phyloP scores from a whole-genome alignment of 345 rosid genomes.

The Camelina sativa region DNA sequence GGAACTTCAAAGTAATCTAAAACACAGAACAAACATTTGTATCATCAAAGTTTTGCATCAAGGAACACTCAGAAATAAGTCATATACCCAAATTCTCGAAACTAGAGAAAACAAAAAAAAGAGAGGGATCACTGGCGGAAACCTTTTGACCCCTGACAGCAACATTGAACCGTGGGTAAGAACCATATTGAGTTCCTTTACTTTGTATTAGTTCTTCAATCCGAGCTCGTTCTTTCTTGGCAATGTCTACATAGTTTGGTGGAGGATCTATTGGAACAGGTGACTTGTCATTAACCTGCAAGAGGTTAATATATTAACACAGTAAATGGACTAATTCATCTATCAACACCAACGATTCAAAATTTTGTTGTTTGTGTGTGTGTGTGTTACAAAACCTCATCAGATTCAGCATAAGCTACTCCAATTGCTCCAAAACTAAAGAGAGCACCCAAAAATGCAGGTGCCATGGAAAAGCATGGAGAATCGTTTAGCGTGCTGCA shows the following conservation, averaged over 20 bases:
- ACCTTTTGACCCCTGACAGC: constrained; percentile 96
- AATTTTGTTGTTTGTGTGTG: background rate
- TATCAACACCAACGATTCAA: background rate
- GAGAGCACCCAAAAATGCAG: constrained; percentile 59
- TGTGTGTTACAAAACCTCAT: constrained; percentile 53
- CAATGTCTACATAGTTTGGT: constrained; percentile 56
- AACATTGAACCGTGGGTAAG: constrained; percentile 72
- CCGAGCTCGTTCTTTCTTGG: constrained; percentile 71
- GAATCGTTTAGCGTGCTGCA: constrained; percentile 31
- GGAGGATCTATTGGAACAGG: constrained; percentile 55
- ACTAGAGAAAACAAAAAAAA: background rate
- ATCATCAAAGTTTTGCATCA: background rate
- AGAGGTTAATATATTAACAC: constrained; percentile 21
- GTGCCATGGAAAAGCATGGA: constrained; percentile 39
- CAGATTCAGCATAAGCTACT: constrained; percentile 70
- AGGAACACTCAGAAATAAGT: background rate
- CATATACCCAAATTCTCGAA: background rate
- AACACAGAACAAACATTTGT: constrained; percentile 14
- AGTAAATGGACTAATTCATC: background rate
- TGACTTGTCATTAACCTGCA: constrained; percentile 52
- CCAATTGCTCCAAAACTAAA: constrained; percentile 60
- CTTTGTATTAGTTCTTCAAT: constrained; percentile 61
- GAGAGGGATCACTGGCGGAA: background rate
- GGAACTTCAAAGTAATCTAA: constrained; percentile 83
- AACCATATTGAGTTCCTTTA: constrained; percentile 62